These are phyloP conservation scores for Dothideomycetidae sp. DNA, from an alignment of 2,329 filamentous ascomycete species.

Conservation along the genomic window DNA sequence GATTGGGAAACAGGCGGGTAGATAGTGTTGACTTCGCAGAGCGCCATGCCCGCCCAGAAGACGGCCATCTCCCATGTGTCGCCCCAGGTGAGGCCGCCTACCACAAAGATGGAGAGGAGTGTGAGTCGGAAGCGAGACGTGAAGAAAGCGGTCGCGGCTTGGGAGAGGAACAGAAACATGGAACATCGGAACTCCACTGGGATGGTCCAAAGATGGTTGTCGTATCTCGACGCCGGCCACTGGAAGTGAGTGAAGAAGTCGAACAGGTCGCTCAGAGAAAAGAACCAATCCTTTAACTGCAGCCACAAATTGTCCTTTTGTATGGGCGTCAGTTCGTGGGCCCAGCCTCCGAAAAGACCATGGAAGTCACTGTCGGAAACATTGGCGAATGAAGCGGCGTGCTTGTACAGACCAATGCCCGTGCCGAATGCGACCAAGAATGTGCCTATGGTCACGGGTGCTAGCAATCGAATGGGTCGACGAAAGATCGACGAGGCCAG, in stretches of 20 bases:
- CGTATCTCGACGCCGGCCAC: constrained; percentile 28
- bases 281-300: constrained; percentile 19
- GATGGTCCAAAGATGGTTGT: constrained; percentile 37
- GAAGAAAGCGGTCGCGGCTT: constrained; percentile 27
- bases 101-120: constrained; percentile 28
- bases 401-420: background rate
- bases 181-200: constrained; percentile 6
- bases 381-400: background rate
- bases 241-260: constrained; percentile 13
- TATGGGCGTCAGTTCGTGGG: constrained; percentile 11
- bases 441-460: constrained; percentile 11
- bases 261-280: constrained; percentile 23
- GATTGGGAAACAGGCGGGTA: constrained; percentile 1
- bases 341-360: constrained; percentile 9
- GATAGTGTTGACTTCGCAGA: constrained; percentile 42
- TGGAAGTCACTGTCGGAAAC: background rate
- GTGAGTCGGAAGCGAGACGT: constrained; percentile 23
- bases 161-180: constrained; percentile 22
- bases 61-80: constrained; percentile 42
- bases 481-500: constrained; percentile 13
- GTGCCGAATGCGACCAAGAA: constrained; percentile 9
- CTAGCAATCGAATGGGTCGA: constrained; percentile 13
- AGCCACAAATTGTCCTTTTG: constrained; percentile 8
- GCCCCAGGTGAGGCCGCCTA: constrained; percentile 31
- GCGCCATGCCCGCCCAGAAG: constrained; percentile 40